Base-by-base conservation (phyloP, 257 asterid genomes). In the Plantago major region DNA sequence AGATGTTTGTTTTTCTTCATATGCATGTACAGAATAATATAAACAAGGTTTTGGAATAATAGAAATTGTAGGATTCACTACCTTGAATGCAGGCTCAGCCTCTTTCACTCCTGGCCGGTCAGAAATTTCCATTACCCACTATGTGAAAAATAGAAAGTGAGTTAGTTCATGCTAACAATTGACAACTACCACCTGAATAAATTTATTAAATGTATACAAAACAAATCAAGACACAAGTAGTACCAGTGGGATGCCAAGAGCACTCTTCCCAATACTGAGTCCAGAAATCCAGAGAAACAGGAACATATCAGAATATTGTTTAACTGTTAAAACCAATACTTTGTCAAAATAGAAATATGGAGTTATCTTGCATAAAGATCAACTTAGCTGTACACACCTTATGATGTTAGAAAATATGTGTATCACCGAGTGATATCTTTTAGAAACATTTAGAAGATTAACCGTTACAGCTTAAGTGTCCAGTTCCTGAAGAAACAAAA, bases 21-120 rank as follows among this genome's bases (percentile, higher is more conserved):
- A 22, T 52, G 0, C 9, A 53, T 15, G 30, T 15, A 33, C 10
- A 53, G 26, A 53, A 15, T 52, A 48, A 30, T 51, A 22, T 11
- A 52, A 18, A 19, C 40, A 33, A 33, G 40, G 40, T 52, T 52
- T 52, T 9, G 8, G 3, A 1, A 10, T 11, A 52, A 9, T 18
- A n/a, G n/a, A n/a, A 22, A 15, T 19, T n/a, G 42, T 11, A 58
- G 22, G 56, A 64, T 46, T 43, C 47, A n/a, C 46, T 75, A 82
- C 89, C 86, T 83, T 83, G 73, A 83, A 83, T 54, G 86, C 71
- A 73, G 89, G 89, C 67, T 83, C 82, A 40, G 86, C 76, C 72
- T 83, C 89, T 38, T 73, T 72, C 59, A 66, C 65, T 56, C 86
- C 86, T 3, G 89, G 86, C 66, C 65, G 74, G 71, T 83, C 89